Evolutionary conservation across 306 rosid species (phyloP).

Genomic region (Glycyrrhiza uralensis): DNA sequence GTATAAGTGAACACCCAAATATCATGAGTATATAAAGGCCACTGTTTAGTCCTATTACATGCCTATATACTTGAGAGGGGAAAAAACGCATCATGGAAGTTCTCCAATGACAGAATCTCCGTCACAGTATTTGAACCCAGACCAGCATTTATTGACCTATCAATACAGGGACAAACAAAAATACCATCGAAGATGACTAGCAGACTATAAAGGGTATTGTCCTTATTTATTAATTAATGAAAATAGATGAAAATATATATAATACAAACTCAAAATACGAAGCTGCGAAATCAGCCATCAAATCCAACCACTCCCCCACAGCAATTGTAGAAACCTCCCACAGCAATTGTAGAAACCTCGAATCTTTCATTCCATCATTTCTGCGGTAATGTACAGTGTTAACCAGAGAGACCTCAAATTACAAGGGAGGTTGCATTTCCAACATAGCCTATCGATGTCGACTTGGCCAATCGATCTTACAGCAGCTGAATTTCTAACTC

Average conservation of each 20-base stretch:
- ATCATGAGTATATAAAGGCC: background rate
- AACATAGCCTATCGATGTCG: slow-evolving; percentile 17
- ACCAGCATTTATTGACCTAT: slow-evolving; percentile 1
- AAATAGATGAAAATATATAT: slow-evolving; percentile 15
- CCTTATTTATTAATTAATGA: background rate
- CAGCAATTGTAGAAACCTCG: slow-evolving; percentile 2
- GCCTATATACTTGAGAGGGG: background rate
- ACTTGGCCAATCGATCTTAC: slow-evolving; percentile 5
- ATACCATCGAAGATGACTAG: background rate
- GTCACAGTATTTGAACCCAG: background rate
- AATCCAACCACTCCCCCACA: slow-evolving; percentile 6
- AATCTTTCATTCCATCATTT: slow-evolving; percentile 18
- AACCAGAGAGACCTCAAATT: slow-evolving; percentile 20
- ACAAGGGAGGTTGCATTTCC: slow-evolving; percentile 5
- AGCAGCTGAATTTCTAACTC: slow-evolving; percentile 7
- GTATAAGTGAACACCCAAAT: background rate
- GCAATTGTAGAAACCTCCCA: slow-evolving; percentile 5
- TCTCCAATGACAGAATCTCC: background rate
- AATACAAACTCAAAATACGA: slow-evolving; percentile 25
- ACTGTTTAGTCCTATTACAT: background rate
- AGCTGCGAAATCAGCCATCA: slow-evolving; percentile 33
- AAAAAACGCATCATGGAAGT: background rate
- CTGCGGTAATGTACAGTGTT: background rate
- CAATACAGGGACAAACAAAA: background rate
- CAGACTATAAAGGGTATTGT: background rate